Evolutionary conservation across 2,329 filamentous ascomycete genomes (phyloP).

Genomic region (Colletotrichum horii): DNA sequence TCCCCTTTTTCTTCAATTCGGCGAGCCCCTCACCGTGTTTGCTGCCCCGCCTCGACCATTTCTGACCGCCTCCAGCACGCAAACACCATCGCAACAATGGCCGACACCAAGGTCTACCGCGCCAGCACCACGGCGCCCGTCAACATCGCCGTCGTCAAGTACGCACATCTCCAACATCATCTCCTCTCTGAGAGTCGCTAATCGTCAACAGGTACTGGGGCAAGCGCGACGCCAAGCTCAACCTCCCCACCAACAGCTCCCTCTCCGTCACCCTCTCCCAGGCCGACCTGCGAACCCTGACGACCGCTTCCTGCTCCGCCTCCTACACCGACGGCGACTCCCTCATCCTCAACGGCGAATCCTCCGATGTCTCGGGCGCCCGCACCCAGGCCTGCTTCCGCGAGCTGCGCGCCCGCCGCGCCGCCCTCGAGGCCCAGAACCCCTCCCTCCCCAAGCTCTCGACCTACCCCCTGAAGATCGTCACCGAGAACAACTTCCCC

Average conservation of each 20-base stretch:
- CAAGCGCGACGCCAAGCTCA: constrained; percentile 91
- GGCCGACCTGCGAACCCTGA: constrained; percentile 90
- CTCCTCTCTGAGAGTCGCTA: constrained; percentile 36
- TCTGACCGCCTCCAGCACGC: constrained; percentile 23
- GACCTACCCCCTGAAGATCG: constrained; percentile 77
- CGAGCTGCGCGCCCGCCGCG: constrained; percentile 79
- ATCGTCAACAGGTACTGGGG: constrained; percentile 76
- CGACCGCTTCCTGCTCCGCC: constrained; percentile 88
- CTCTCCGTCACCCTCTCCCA: constrained; percentile 97
- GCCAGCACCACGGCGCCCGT: constrained; percentile 96
- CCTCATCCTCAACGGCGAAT: constrained; percentile 82
- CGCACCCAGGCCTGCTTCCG: constrained; percentile 95
- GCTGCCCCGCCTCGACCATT: neutral
- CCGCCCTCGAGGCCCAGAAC: constrained; percentile 74
- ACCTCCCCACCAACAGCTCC: constrained; percentile 97
- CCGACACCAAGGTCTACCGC: constrained; percentile 72
- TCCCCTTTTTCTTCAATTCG: neutral
- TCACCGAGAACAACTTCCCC: constrained; percentile 98
- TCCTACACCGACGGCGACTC: constrained; percentile 70
- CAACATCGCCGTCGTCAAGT: constrained; percentile 99
- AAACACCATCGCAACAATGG: constrained; percentile 38
- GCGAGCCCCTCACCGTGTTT: neutral
- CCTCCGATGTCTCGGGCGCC: constrained; percentile 84
- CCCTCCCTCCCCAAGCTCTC: constrained; percentile 83
- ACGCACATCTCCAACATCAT: constrained; percentile 26